phyloP scores from a whole-genome alignment of 2,329 filamentous ascomycete species.

The Ascochyta koolunga region DNA sequence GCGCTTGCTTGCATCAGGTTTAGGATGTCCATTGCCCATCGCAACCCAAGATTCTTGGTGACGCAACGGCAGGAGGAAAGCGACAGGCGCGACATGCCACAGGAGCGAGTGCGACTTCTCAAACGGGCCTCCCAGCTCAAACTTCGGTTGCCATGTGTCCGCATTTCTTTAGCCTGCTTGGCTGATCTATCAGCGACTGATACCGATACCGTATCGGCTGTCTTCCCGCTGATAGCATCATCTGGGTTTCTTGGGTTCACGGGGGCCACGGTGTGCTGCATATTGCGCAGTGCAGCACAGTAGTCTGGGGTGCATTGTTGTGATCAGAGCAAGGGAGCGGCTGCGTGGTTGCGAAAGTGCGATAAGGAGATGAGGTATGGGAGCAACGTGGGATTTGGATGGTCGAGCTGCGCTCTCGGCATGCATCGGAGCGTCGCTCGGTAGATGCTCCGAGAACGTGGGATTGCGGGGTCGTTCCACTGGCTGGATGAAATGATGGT shows the following conservation, averaged over 20 bases:
- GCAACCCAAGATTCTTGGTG: constrained; percentile 2
- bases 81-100: constrained; percentile 1
- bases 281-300: background rate
- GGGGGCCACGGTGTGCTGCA: constrained; percentile 15
- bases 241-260: constrained; percentile 7
- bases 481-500: constrained; percentile 8
- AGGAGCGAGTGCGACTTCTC: constrained; percentile 8
- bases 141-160: constrained; percentile 15
- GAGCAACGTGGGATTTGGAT: constrained; percentile 15
- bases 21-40: background rate
- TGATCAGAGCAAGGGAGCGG: background rate
- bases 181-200: background rate
- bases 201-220: background rate
- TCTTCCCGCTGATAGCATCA: constrained; percentile 9
- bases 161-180: constrained; percentile 12
- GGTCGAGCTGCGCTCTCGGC: constrained; percentile 5
- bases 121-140: constrained; percentile 9
- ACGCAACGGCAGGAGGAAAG: constrained; percentile 2
- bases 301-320: constrained; percentile 1
- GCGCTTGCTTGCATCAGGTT: background rate
- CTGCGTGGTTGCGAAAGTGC: background rate
- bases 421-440: constrained; percentile 9
- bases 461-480: constrained; percentile 11
- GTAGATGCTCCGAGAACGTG: constrained; percentile 12
- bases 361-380: background rate